Evolutionary conservation across 2,329 filamentous ascomycete species (phyloP), one percentile per base, ranked within the genome.

Genomic region (Metarhizium sp.): DNA sequence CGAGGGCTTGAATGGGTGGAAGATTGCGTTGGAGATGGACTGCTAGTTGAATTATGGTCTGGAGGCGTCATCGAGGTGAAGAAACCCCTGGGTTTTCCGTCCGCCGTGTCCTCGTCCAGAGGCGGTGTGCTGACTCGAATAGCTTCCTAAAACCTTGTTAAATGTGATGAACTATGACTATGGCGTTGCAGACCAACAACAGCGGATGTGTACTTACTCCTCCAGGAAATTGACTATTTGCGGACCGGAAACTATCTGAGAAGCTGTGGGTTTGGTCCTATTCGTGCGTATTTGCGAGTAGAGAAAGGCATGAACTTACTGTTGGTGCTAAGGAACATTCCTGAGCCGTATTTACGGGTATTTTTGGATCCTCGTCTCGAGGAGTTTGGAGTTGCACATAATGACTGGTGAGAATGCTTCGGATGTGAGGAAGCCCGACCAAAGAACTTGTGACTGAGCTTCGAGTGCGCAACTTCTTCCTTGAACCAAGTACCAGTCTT

Each of bases 61-160:
- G 71, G 70, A 2, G 68, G 64, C 11, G 67, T 62, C 38, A 74
- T 68, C 25, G 75, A 67, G 14, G 71, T 71, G 59, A 78, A 78
- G 60, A 78, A 75, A 4, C 67, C 69, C 5, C 73, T 71, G 3
- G 70, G 67, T 38, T 60, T 69, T 6, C 70, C 68, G 49, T 69
- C 70, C 14, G 65, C 64, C 8, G 68, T 70, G 45, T 67, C 65
- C 57, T 75, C 71, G 20, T 69, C 68, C 20, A 76, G 60, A 0
- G 75, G 75, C 1, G 77, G 77, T 2, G 77, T 79, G 51, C 69
- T 71, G 13, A 80, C 64, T 4, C 77, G 71, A n/a, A 65, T 71
- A 5, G 77, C 77, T 67, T 80, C 77, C 77, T 79, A 51, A 20
- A 8, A 34, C n/a, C 6, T 42, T 20, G 11, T 51, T 32, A 51